These are phyloP conservation scores for Lenzites betulinus DNA, from an alignment of 768 basidiomycete genomes.

Conservation along the genomic window DNA sequence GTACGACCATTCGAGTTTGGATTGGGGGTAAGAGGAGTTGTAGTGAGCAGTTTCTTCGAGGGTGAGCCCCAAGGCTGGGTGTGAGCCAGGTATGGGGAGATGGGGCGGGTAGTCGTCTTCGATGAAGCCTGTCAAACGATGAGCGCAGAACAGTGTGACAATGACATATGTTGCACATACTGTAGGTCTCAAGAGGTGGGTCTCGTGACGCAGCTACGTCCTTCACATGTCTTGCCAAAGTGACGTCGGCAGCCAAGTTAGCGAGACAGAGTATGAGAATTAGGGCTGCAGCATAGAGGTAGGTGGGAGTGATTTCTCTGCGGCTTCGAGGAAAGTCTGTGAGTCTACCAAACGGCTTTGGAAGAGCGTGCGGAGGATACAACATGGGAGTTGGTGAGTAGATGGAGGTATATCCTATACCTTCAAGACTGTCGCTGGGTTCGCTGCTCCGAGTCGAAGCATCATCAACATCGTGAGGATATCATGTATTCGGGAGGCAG, in stretches of 20 bases:
- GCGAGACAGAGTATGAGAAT: not conserved
- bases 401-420: too few relatives aligned
- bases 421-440: too few relatives aligned
- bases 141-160: not conserved
- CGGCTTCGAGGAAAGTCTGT: too few relatives aligned
- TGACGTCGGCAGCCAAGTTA: not conserved
- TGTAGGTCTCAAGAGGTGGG: not conserved
- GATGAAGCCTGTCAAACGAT: not conserved
- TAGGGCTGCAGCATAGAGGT: too few relatives aligned
- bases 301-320: too few relatives aligned
- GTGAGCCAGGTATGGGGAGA: constrained; percentile 16
- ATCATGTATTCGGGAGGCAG: too few relatives aligned
- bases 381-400: too few relatives aligned
- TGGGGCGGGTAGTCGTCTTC: constrained; percentile 22
- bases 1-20: constrained; percentile 34
- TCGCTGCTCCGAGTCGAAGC: too few relatives aligned
- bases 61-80: constrained; percentile 12
- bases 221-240: not conserved
- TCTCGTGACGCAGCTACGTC: not conserved
- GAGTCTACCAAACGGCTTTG: too few relatives aligned
- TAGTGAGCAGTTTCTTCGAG: constrained; percentile 39
- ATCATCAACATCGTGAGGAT: too few relatives aligned
- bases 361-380: too few relatives aligned
- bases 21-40: constrained; percentile 15
- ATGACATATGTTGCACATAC: not conserved